Base-by-base conservation (phyloP, 2,329 filamentous ascomycete genomes). In the Ophioceras dolichostomum region DNA sequence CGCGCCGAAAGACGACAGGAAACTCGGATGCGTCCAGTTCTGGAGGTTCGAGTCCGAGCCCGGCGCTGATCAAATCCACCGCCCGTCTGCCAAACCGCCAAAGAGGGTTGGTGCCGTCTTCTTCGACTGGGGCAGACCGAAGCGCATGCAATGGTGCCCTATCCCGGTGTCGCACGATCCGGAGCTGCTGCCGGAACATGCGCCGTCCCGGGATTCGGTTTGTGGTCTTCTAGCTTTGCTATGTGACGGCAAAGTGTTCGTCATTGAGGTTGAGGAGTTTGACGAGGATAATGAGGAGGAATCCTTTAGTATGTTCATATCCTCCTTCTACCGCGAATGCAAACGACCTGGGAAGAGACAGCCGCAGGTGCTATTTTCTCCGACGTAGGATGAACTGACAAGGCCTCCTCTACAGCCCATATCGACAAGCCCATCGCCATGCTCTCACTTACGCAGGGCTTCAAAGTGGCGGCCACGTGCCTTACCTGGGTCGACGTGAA, bases 401-500 rank as follows among this genome's bases (percentile, higher is more conserved):
- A 36, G 21, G 45, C 58, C 38, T 10, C 14, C 26, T 12, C 29
- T 20, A 2, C 38, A 73, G 70, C 67, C 39, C 60, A 60, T 44
- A 50, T 72, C 3, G 49, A 65, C 10, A 45, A 57, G 2, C 59
- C 68, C 1, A 49, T 70, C 31, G 62, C 63, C 2, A 57, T 56
- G 0, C 56, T 76, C 12, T n/a, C n/a, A n/a, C n/a, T n/a, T n/a
- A n/a, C n/a, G n/a, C n/a, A n/a, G n/a, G 56, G 53, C 14, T 54
- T 73, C 5, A 50, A 54, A 0, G 54, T 61, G 12, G 70, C 76
- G 19, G 65, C 67, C 20, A 73, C 69, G 13, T 62, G 65, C 41
- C 60, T 76, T 37, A 60, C 69, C 10, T 77, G 73, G 73, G 53
- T 66, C 24, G 67, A 64, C 41, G 60, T 62, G 43, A 76, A 76